phyloP scores from a whole-genome alignment of 2,329 filamentous ascomycete genomes.

The Colletotrichum sp. region DNA sequence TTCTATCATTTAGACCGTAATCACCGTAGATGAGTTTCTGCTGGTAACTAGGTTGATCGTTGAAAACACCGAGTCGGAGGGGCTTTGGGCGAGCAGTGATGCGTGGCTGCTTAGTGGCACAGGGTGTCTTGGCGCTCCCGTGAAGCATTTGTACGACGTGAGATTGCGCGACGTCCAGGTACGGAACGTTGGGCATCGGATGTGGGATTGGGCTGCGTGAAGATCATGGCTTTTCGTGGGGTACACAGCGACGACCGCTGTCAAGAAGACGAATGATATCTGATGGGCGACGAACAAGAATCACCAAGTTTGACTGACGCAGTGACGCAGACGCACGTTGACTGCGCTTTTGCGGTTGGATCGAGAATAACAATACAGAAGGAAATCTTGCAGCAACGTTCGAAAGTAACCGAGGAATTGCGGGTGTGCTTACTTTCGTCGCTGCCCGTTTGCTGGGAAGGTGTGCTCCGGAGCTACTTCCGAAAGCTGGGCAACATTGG shows the following conservation, averaged over 20 bases:
- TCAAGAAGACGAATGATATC: background rate
- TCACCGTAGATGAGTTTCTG: background rate
- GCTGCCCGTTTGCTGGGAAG: background rate
- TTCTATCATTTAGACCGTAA: background rate
- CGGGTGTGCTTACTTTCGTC: background rate
- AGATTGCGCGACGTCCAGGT: background rate
- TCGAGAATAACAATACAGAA: background rate
- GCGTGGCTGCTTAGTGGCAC: background rate
- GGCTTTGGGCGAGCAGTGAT: background rate
- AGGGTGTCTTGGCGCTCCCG: background rate
- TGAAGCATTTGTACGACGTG: background rate
- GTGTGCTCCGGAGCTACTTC: background rate
- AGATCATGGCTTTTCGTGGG: background rate
- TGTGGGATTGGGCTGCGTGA: background rate
- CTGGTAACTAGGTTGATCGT: background rate
- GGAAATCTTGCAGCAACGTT: background rate
- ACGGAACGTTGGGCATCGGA: background rate
- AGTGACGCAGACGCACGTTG: background rate
- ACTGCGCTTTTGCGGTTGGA: background rate
- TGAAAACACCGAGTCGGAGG: background rate
- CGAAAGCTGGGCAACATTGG: background rate
- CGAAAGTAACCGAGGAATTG: background rate
- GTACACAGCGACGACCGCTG: background rate
- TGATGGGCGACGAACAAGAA: background rate
- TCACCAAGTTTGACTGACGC: background rate